Base-by-base conservation (phyloP, 805 yeast species). In the Yarrowia sp. region DNA sequence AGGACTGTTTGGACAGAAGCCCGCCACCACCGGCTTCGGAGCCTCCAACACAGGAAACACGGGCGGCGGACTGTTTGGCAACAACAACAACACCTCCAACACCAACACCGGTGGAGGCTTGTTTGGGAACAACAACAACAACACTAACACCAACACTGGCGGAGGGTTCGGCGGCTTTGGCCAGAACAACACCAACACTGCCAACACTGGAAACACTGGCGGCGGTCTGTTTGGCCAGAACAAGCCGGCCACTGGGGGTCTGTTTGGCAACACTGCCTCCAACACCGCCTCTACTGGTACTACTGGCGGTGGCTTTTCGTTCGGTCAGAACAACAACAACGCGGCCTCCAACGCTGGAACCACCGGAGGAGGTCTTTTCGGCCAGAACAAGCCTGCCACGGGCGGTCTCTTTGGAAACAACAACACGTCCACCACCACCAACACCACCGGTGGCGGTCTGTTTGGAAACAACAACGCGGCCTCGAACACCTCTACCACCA, bases 231-330 rank as follows among this genome's bases (percentile, higher is more conserved):
- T 66, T 36, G 68, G 68, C 22, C 46, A 44, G 31, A 41, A 31
- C 55, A 58, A 58, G 32, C 62, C 68, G 14, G 62, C 62, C 12
- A 51, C 67, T 33, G 65, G 67, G 29, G 69, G 71, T 1, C 25
- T 66, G 49, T 69, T 69, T 61, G 71, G 71, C 19, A 42, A 39
- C 47, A 55, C 42, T 14, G 35, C 61, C 6, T 25, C 64, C 6
- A 46, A 35, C 22, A 12, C 51, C 14, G 32, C 58, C 7, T 27
- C 63, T 25, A 47, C 58, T 39, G 63, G 63, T 12, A 66, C 63
- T 33, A 41, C 69, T 22, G 65, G 70, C 6, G 68, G 69, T 8
- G 75, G 78, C 2, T 63, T 73, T 7, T 51, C 58, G 24, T 76
- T 76, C 63, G 78, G 78, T 9, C 66, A 66, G 53, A 70, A 67